Evolutionary conservation across 371 early-diverging fungal genomes (phyloP).

Genomic region (Gilbertella persicaria): DNA sequence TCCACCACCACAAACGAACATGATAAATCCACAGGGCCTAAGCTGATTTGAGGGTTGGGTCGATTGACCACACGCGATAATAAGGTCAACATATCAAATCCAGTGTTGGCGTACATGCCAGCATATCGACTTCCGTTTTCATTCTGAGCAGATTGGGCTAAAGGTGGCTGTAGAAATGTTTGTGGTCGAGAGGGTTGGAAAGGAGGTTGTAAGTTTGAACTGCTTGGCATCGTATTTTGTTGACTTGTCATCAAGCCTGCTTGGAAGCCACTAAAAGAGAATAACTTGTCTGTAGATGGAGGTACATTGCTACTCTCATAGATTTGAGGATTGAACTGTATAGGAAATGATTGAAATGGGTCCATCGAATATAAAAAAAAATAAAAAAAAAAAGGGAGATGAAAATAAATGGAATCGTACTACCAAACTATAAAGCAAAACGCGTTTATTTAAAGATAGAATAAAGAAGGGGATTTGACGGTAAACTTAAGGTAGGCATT

Average conservation of each 20-base stretch:
- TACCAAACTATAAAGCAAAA: too few relatives aligned
- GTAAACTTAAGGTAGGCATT: slow-evolving; percentile 86
- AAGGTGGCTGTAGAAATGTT: background rate
- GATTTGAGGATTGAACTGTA: slow-evolving; percentile 27
- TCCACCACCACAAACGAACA: slow-evolving; percentile 59
- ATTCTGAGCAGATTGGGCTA: background rate
- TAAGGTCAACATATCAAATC: slow-evolving; percentile 66
- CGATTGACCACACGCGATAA: slow-evolving; percentile 47
- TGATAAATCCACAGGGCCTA: slow-evolving; percentile 63
- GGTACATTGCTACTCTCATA: slow-evolving; percentile 36
- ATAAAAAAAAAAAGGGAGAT: background rate
- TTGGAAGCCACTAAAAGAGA: slow-evolving; percentile 29
- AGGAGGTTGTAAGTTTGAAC: background rate
- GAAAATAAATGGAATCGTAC: too few relatives aligned
- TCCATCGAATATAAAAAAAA: slow-evolving; percentile 10
- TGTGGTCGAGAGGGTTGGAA: background rate
- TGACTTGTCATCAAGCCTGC: slow-evolving; percentile 29
- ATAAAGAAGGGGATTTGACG: slow-evolving; percentile 22
- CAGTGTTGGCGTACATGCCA: slow-evolving; percentile 53
- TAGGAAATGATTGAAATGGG: slow-evolving; percentile 20
- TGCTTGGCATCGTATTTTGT: background rate
- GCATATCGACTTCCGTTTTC: slow-evolving; percentile 18
- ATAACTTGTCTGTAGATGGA: slow-evolving; percentile 27
- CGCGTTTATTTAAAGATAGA: slow-evolving; percentile 37
- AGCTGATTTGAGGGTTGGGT: slow-evolving; percentile 51